These are phyloP conservation scores for Yamadazyma blattariae DNA, from an alignment of 1,139 yeast species.

Conservation along the genomic window DNA sequence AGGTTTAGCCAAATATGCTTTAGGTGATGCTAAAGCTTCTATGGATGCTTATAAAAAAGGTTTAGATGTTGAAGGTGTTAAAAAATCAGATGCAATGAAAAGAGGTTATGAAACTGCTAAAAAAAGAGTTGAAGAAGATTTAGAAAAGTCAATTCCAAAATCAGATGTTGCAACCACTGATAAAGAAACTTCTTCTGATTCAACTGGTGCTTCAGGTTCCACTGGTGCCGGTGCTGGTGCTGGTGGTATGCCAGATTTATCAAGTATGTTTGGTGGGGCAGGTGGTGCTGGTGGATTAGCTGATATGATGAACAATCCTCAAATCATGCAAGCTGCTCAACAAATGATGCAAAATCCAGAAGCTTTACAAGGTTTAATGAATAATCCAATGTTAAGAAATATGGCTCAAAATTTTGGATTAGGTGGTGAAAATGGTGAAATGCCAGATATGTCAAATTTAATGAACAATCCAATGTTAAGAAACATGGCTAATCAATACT, in stretches of 20 bases:
- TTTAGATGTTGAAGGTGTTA: slow-evolving; percentile 79
- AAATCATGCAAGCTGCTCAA: slow-evolving; percentile 89
- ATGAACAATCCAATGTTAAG: slow-evolving; percentile 80
- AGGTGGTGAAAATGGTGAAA: slow-evolving; percentile 50
- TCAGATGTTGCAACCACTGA: slow-evolving; percentile 15
- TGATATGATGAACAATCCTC: slow-evolving; percentile 83
- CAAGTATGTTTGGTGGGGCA: slow-evolving; percentile 54
- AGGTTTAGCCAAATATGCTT: slow-evolving; percentile 89
- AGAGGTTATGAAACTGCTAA: slow-evolving; percentile 93
- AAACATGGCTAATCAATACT: slow-evolving; percentile 62
- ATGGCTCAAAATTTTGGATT: slow-evolving; percentile 72
- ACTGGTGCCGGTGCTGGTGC: slow-evolving; percentile 39
- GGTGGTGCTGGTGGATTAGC: slow-evolving; percentile 59
- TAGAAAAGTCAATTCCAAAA: slow-evolving; percentile 44
- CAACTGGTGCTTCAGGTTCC: slow-evolving; percentile 18
- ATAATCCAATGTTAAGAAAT: slow-evolving; percentile 72
- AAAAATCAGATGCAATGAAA: slow-evolving; percentile 85
- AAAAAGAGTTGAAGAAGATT: slow-evolving; percentile 74
- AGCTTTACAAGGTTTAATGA: slow-evolving; percentile 74
- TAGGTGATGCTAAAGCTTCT: slow-evolving; percentile 86
- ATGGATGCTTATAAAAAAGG: slow-evolving; percentile 90
- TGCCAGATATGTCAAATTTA: slow-evolving; percentile 59
- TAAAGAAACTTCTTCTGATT: slow-evolving; percentile 12
- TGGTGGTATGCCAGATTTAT: slow-evolving; percentile 68
- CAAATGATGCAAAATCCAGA: slow-evolving; percentile 88